Base-by-base conservation (phyloP, 352 stramenopile genomes). In the Phytophthora agathidicida region DNA sequence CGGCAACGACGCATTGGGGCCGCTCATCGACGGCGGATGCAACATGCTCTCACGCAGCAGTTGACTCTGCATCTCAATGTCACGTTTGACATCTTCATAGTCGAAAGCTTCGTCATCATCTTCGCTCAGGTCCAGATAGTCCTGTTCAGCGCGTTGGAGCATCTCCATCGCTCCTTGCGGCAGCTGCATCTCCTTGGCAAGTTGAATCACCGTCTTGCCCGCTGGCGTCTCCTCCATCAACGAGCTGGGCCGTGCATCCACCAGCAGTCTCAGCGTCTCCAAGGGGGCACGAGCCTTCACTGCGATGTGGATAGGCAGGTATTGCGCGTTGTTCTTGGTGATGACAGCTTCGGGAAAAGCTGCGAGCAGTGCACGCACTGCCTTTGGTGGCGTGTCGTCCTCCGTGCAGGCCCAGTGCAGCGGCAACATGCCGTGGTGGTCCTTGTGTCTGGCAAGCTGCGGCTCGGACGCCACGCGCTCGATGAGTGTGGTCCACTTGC, bases 351-450 rank as follows among this genome's bases (percentile, higher is more conserved):
- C 79, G 0, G 85, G 85, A n/a, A 85, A 94, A 5, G 81, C 85
- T 13, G 80, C 57, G 9, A 94, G 73, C 32, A 94, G 67, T 38
- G 81, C 77, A 0, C 71, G 61, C 43, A 94, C 69, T 3, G 84
- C 80, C 11, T 67, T 74, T 3, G 80, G 49, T 3, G 80, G 77
- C n/a, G 84, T 83, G 50, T 94, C 82, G 55, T 89, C 68, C 60
- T 94, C 85, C 0, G 83, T 92, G 41, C 85, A 94, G 19, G 85
- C 85, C 85, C 85, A 94, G 66, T 94, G 85, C 17, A 94, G 62
- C 31, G 85, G 85, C 55, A 93, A 55, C 85, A 94, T 94, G 27
- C 85, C 85, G 56, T 94, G 84, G 49, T 92, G 85, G 64, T 94
- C 85, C 31, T 86, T 85, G 58, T 93, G 83, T 19, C 75, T 68